Evolutionary conservation across 1,284 basidiomycete genomes (phyloP).

Genomic region (Coriolopsis trogii): DNA sequence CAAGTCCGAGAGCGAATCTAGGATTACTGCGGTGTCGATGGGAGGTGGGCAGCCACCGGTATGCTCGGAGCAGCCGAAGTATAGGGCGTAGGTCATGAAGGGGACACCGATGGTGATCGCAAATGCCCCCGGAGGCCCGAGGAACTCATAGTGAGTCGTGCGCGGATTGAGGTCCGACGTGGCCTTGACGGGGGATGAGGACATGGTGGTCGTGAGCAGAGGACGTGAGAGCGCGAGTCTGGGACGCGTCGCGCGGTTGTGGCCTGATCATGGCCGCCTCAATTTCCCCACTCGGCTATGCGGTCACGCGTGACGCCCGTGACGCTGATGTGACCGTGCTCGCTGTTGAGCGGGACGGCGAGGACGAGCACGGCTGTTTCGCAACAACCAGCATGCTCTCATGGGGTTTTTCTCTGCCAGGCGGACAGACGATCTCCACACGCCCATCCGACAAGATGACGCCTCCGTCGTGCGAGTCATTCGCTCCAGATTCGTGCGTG

Average conservation of each 20-base stretch:
- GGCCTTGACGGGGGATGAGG: constrained; percentile 18
- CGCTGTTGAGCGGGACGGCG: background rate
- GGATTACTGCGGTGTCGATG: constrained; percentile 46
- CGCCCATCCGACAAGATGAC: constrained; percentile 33
- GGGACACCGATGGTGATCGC: constrained; percentile 79
- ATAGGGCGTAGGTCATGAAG: constrained; percentile 76
- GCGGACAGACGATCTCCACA: constrained; percentile 37
- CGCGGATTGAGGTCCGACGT: constrained; percentile 57
- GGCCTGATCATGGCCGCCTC: constrained; percentile 11
- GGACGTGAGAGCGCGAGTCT: constrained; percentile 18
- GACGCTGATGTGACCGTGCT: constrained; percentile 7
- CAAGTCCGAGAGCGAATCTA: constrained; percentile 49
- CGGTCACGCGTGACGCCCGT: constrained; percentile 2
- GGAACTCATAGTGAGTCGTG: constrained; percentile 80
- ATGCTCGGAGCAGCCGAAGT: constrained; percentile 83
- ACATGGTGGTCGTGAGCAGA: constrained; percentile 26
- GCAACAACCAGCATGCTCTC: constrained; percentile 31
- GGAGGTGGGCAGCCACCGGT: constrained; percentile 76
- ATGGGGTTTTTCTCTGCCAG: constrained; percentile 49
- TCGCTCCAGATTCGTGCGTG: constrained; percentile 74
- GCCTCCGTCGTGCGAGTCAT: constrained; percentile 63
- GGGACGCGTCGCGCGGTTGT: constrained; percentile 17
- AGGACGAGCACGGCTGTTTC: background rate
- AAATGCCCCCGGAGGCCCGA: constrained; percentile 83
- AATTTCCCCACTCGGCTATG: background rate